Evolutionary conservation across 2,329 filamentous ascomycete species (phyloP), one percentile per base, ranked within the genome.

Genomic region (Penicillium griseofulvum): DNA sequence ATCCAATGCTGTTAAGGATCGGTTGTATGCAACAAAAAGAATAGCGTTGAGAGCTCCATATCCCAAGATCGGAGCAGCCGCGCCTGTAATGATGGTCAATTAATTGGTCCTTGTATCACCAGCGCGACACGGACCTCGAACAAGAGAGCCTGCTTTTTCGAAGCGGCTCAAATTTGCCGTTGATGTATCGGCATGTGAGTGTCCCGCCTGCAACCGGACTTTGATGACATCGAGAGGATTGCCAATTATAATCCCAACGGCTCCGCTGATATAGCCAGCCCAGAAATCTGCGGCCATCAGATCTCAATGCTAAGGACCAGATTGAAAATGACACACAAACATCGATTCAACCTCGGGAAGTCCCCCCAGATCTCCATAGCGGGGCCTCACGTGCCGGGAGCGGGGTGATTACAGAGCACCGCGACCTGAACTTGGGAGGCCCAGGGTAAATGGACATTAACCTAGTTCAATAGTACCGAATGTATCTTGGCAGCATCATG

Each of bases 11-110:
- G 79, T 78, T 65, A 93, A 83, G n/a, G 87, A 87, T 55, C 90
- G 88, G 71, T 96, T 96, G 77, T 97, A 97, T 1, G 89, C 87
- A 63, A 93, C 85, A 74, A 96, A 97, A 19, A 97, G 85, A 16
- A 97, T 78, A 37, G 91, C 91, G 70, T 97, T 97, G 57, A 97
- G 82, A 19, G 90, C 91, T 59, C 93, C 93, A 74, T 96, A 96
- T 63, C 90, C 90, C 5, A 96, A 78, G 36, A 96, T 87, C 0
- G 93, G 93, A 34, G 91, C 91, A 24, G 92, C 88, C 11, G 89
- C 85, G 59, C 93, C 93, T 79, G 68, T 28, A 39, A 24, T n/a
- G 17, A 19, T 6, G 41, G 34, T 65, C 28, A 64, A 53, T 43
- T 39, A 1, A 34, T 52, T 26, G 24, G 3, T 26, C 8, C 33